Base-by-base conservation (phyloP, 2,329 filamentous ascomycete species). In the Stenocarpella maydis region DNA sequence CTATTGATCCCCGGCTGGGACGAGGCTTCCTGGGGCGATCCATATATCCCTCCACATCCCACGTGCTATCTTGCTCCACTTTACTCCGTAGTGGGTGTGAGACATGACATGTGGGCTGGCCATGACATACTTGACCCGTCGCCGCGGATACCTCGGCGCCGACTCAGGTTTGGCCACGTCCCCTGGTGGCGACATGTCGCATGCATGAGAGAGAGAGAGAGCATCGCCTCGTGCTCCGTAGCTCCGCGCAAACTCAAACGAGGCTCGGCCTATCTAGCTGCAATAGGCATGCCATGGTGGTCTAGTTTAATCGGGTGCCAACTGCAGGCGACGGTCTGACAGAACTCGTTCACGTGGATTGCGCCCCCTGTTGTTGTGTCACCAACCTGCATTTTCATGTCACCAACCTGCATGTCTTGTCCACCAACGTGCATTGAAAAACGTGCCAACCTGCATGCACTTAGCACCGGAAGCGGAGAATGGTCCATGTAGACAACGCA, bases 1-100 rank as follows among this genome's bases (percentile, higher is more conserved):
- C 19, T 47, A 34, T 45, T 24, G 58, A 47, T 37, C 41, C 26
- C 24, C 58, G 17, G 43, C 24, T 47, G 26, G 26, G 28, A 26
- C 17, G 26, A 21, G 28, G 37, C n/a, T 12, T 6, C 28, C 41
- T 63, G 14, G 58, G 58, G 28, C 9, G 19, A 34, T 26, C 41
- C 58, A 34, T 63, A 26, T 37, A 37, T 37, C 52, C 52, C 50
- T 53, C 50, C 52, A 54, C 52, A 31, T 37, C 52, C 58, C 58
- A 49, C 58, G 58, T 49, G 58, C 41, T 47, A 37, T 49, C 28
- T 12, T 12, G 28, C 43, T 37, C 58, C 58, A 49, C 41, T 19
- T n/a, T n/a, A n/a, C 31, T 4, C 31, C 31, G 2, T 12, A 34
- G 55, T 61, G 55, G 55, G 19, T 14, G 2, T 7, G 19, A 6